Conservation (phyloP, 2,329 filamentous ascomycete genomes). For the Biscogniauxia marginata region DNA sequence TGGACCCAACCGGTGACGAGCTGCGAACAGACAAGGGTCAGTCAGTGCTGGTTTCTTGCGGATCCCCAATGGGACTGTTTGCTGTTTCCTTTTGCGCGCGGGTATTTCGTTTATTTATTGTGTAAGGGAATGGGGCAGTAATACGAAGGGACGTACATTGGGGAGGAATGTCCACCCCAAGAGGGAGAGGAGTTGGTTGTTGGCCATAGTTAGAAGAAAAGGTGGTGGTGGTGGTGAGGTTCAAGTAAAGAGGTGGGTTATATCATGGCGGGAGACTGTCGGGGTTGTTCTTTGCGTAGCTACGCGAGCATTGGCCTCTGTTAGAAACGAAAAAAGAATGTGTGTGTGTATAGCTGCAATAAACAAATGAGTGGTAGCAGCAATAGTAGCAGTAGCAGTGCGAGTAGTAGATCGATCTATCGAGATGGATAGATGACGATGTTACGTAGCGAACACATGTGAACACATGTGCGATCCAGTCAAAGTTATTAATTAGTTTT, state of each 20-base stretch:
- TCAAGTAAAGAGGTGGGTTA: not conserved
- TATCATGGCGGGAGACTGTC: not conserved
- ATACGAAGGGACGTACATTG: constrained; percentile 38
- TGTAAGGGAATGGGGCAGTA: not conserved
- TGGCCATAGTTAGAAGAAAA: constrained; percentile 40
- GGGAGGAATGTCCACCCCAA: constrained; percentile 59
- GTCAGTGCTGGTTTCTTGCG: not conserved
- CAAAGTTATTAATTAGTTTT: too few relatives aligned
- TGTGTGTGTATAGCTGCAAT: too few relatives aligned
- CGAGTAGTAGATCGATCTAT: too few relatives aligned
- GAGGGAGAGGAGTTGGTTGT: constrained; percentile 46
- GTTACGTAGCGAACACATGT: too few relatives aligned
- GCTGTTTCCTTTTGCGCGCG: not conserved
- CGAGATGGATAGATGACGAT: too few relatives aligned
- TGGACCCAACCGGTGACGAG: constrained; percentile 77
- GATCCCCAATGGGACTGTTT: not conserved
- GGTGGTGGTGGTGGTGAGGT: not conserved
- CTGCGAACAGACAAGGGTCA: constrained; percentile 41
- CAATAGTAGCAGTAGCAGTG: too few relatives aligned
- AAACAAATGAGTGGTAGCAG: too few relatives aligned
- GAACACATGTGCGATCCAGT: too few relatives aligned
- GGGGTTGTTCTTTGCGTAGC: not conserved
- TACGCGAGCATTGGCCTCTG: too few relatives aligned
- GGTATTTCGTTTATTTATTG: not conserved
- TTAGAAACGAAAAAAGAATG: too few relatives aligned